Percentiles rank a stretch among this genome's conserved stretches.
Evolutionary conservation across 2,329 filamentous ascomycete genomes (phyloP).

Genomic region (Albophoma yamanashiensis): DNA sequence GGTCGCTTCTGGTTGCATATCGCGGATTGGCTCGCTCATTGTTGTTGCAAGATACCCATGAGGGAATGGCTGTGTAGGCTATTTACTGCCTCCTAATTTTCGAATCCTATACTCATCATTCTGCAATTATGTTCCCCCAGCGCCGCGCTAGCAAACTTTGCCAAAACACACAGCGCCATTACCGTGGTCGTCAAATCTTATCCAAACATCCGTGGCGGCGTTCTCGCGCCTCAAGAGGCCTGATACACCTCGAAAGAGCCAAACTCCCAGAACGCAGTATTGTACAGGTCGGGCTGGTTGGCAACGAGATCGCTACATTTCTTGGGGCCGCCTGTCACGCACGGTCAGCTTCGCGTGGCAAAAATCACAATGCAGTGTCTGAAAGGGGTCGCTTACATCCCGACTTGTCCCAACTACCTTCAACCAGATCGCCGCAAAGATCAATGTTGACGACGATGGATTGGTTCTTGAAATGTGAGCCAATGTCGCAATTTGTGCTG

Average conservation of each 20-base stretch:
- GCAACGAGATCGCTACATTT: conserved; percentile 49
- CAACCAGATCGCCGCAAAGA: conserved; percentile 48
- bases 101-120: not conserved
- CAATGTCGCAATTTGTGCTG: conserved; percentile 48
- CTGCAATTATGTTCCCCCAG: not conserved
- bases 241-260: conserved; percentile 48
- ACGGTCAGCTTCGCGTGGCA: not conserved
- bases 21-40: not conserved
- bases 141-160: not conserved
- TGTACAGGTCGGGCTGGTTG: conserved; percentile 43
- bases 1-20: not conserved
- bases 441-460: conserved; percentile 58
- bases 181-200: not conserved
- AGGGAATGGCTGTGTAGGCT: not conserved
- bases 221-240: conserved; percentile 7
- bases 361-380: not conserved
- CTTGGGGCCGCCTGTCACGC: conserved; percentile 29
- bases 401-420: conserved; percentile 32
- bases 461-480: conserved; percentile 50
- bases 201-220: not conserved
- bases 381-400: conserved; percentile 23
- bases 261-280: conserved; percentile 56
- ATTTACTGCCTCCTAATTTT: not conserved
- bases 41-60: not conserved
- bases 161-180: not conserved